Evolutionary conservation across 2,329 filamentous ascomycete genomes (phyloP), one percentile per base, ranked within the genome.

Genomic region (Pseudopithomyces maydicus): DNA sequence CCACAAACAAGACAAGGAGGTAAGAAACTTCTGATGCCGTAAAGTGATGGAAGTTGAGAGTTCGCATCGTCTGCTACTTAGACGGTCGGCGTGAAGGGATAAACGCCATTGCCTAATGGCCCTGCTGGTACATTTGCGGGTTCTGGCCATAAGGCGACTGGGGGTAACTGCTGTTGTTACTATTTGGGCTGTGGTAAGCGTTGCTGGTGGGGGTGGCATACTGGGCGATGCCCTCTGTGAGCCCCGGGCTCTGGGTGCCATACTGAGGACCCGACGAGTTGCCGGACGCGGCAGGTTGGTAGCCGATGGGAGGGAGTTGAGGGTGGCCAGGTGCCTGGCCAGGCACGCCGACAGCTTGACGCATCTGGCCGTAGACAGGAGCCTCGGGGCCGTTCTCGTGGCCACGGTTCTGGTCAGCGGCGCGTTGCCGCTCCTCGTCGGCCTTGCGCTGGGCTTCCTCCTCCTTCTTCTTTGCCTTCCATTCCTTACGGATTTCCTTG

Each of bases 391-490:
- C 74, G 64, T 88, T 85, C 23, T 82, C 78, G 46, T 84, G 83
- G 45, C 66, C 82, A 74, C 65, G 85, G 10, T 79, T 63, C 56
- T 72, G 68, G 36, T 71, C 81, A 56, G 83, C 88, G 29, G 85
- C 85, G 76, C 93, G 90, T 61, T 88, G 84, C 63, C 89, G 85
- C 73, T 97, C 93, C 63, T 98, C 94, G 10, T 93, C 91, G 12
- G 90, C 90, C 82, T 97, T 97, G 72, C 93, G 90, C 68, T 87
- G 84, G 50, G 89, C 89, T 65, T 98, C 94, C 69, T 98, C 94
- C 76, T 98, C 95, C 91, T 99, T 99, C 86, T 98, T 98, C 72
- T 95, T 92, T 38, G 91, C 91, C 81, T 98, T 99, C 95, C 95
- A 99, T 74, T 98, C 94, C 75, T 98, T 98, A 62, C 95, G 90